Evolutionary conservation across 495 filamentous ascomycete species (phyloP).

Genomic region (Tuber calosporum): DNA sequence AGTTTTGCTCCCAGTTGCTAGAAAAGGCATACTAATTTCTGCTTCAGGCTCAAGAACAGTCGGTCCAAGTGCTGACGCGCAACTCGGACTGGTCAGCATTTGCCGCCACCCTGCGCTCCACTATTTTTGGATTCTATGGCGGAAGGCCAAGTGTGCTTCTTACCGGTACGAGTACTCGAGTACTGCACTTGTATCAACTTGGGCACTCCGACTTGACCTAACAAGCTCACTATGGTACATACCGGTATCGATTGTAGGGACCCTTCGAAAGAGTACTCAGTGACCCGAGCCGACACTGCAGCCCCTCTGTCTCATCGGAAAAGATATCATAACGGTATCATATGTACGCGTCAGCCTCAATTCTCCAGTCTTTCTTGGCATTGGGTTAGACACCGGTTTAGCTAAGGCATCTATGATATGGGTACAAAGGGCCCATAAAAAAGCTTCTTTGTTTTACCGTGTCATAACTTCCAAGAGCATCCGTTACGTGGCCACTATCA

Average conservation of each 20-base stretch:
- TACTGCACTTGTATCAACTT: background rate
- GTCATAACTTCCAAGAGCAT: background rate
- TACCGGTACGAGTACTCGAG: too few species aligned
- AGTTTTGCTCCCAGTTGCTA: conserved; percentile 19
- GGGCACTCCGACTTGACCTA: background rate
- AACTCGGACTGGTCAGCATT: conserved; percentile 24
- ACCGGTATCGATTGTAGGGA: background rate
- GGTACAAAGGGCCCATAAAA: background rate
- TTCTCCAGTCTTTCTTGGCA: conserved; percentile 20
- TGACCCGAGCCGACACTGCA: background rate
- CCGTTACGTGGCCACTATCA: background rate
- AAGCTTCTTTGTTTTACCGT: background rate
- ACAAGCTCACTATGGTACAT: background rate
- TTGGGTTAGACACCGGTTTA: background rate
- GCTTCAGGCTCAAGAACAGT: conserved; percentile 12
- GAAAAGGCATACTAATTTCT: conserved; percentile 29
- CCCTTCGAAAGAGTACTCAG: background rate
- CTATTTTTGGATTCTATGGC: background rate
- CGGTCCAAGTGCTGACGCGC: conserved; percentile 30
- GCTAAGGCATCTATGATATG: background rate
- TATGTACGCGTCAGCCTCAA: conserved; percentile 18
- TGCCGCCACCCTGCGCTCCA: conserved; percentile 9
- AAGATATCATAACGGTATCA: conserved; percentile 13
- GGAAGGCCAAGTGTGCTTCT: too few species aligned
- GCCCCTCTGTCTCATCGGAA: background rate